Percentiles rank a stretch among this genome's conserved stretches.
Conservation (phyloP, 2,329 filamentous ascomycete genomes). For the Hypomyces perniciosus region DNA sequence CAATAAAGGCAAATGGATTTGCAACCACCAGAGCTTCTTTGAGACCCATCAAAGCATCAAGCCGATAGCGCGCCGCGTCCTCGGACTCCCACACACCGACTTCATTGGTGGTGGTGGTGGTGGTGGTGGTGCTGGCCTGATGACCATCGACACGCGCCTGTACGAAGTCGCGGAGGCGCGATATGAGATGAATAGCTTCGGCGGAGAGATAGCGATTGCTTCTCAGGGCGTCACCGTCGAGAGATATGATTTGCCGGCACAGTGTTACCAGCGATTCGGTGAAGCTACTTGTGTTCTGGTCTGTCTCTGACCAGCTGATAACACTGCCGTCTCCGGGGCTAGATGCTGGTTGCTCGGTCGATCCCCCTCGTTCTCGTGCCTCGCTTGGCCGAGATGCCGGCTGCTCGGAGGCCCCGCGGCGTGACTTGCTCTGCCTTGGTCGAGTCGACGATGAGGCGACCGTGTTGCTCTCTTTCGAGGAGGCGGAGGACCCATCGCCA, state of each 20-base stretch:
- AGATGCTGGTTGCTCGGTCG: slow-evolving; percentile 4
- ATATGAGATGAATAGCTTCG: slow-evolving; percentile 21
- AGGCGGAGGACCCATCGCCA: slow-evolving; percentile 8
- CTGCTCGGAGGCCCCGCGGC: not conserved
- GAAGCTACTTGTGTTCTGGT: slow-evolving; percentile 16
- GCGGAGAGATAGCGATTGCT: slow-evolving; percentile 11
- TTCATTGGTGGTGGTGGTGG: not conserved
- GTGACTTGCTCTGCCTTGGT: slow-evolving; percentile 1
- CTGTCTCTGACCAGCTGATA: slow-evolving; percentile 10
- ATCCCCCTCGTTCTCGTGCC: slow-evolving; percentile 1
- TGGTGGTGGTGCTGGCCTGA: slow-evolving; percentile 1
- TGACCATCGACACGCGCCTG: slow-evolving; percentile 19
- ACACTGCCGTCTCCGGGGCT: slow-evolving; percentile 1
- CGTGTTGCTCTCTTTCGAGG: not conserved
- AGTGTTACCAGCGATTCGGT: slow-evolving; percentile 18
- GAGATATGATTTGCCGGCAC: slow-evolving; percentile 21
- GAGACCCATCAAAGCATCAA: slow-evolving; percentile 31
- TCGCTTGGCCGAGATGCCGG: slow-evolving; percentile 3
- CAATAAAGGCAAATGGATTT: slow-evolving; percentile 36
- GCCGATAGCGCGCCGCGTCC: slow-evolving; percentile 18
- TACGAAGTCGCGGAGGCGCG: slow-evolving; percentile 21
- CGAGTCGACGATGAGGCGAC: not conserved
- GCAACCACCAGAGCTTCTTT: slow-evolving; percentile 33
- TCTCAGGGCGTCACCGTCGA: slow-evolving; percentile 5
- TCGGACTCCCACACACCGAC: slow-evolving; percentile 13